A percentile compares a stretch with the other conserved stretches of the same genome.
Conservation (phyloP, 176 grass and related monocot genomes). For the Poa annua region DNA sequence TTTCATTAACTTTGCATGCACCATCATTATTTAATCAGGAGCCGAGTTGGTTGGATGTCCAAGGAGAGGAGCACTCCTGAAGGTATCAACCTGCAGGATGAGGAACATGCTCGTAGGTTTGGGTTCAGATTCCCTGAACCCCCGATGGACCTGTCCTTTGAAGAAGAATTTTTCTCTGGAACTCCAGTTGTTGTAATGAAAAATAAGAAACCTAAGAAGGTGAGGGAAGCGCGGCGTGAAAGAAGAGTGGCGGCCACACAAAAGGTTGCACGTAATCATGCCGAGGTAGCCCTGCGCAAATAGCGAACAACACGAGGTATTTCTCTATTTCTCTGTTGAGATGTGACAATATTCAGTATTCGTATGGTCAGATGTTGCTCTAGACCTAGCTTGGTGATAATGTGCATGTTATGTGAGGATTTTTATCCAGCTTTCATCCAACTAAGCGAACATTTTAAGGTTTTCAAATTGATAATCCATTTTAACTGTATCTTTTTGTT, state of each 20-base stretch:
- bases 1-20: not conserved
- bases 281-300: not conserved
- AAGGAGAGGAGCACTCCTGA: conserved; percentile 26
- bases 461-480: no score
- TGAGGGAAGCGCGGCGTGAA: no score
- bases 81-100: not conserved
- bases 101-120: conserved; percentile 11
- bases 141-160: not conserved
- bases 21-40: not conserved
- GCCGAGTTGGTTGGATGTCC: conserved; percentile 12
- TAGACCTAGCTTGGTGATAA: no score
- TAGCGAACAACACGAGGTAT: conserved; percentile 2
- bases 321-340: not conserved
- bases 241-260: no score
- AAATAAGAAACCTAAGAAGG: no score
- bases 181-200: not conserved
- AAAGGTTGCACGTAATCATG: no score
- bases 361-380: no score
- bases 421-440: no score
- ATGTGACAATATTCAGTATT: not conserved
- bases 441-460: no score
- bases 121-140: not conserved
- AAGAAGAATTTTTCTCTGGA: not conserved
- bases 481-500: no score
- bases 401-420: no score